Percentiles rank a stretch among this genome's conserved stretches.
phyloP scores from a whole-genome alignment of 2,329 filamentous ascomycete genomes.

The Bipolaris zeicola region DNA sequence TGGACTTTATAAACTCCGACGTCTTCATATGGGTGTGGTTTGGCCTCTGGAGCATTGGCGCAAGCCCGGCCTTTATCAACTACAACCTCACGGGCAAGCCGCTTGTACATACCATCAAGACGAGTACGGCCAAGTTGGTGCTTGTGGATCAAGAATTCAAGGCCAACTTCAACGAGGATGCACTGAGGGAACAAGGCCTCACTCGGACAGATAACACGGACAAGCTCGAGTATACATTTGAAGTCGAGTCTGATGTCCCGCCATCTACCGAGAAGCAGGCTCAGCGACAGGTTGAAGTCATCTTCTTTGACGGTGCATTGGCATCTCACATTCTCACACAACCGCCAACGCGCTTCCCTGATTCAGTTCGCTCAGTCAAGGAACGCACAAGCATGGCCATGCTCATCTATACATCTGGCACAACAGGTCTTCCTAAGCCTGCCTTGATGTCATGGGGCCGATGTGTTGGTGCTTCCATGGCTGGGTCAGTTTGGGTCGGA shows the following conservation, averaged over 20 bases:
- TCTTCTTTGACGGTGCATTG: conserved; percentile 40
- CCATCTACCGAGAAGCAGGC: conserved; percentile 26
- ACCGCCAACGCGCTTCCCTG: conserved; percentile 36
- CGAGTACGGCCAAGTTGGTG: conserved; percentile 62
- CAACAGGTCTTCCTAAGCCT: conserved; percentile 46
- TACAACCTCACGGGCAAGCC: conserved; percentile 47
- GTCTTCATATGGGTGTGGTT: conserved; percentile 48
- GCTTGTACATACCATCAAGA: conserved; percentile 59
- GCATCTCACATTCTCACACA: conserved; percentile 35
- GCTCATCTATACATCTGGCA: conserved; percentile 50
- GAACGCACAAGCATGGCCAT: conserved; percentile 39
- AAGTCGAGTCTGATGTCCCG: conserved; percentile 27
- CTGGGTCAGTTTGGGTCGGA: conserved; percentile 29
- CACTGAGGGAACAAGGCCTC: conserved; percentile 41
- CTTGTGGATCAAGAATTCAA: conserved; percentile 62
- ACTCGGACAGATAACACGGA: conserved; percentile 9
- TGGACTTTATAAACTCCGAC: conserved; percentile 47
- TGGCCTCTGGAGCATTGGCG: conserved; percentile 47
- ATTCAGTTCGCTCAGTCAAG: conserved; percentile 34
- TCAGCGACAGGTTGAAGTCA: conserved; percentile 33
- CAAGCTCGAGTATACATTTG: conserved; percentile 32
- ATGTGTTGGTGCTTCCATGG: conserved; percentile 24
- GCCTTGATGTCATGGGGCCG: conserved; percentile 41
- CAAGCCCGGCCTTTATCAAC: conserved; percentile 49
- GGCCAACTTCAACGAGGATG: conserved; percentile 35